A percentile compares a stretch with the other conserved stretches of the same genome.
Conservation (phyloP, 208 protist species). For the Sergeia podlipaevii region DNA sequence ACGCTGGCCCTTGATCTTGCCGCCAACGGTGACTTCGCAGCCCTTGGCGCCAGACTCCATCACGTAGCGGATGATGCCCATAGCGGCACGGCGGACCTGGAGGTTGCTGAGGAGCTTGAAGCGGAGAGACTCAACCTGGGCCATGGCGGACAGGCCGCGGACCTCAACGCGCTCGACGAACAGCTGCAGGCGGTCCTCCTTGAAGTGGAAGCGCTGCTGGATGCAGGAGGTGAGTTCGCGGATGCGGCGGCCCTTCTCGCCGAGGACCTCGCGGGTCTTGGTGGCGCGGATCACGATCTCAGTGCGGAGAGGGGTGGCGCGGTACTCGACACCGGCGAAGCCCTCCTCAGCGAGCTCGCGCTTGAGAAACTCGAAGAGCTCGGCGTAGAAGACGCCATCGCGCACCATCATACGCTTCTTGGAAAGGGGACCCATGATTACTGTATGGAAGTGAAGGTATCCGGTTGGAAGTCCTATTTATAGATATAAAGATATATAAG, state of each 20-base stretch:
- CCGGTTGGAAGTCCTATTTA: no score
- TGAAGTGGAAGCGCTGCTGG: conserved; percentile 98
- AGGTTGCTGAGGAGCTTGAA: conserved; percentile 98
- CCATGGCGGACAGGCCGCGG: conserved; percentile 98
- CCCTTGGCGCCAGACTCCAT: conserved; percentile 99
- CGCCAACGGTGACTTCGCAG: conserved; percentile 98
- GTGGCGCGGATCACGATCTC: conserved; percentile 99
- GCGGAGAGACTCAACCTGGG: conserved; percentile 98
- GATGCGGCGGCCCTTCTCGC: conserved; percentile 97
- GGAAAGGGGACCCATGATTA: conserved; percentile 70
- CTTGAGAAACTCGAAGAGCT: conserved; percentile 99
- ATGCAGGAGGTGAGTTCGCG: conserved; percentile 97
- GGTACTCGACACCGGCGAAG: conserved; percentile 96
- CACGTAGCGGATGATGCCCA: conserved; percentile 98
- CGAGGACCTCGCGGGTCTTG: conserved; percentile 95
- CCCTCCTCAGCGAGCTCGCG: conserved; percentile 98
- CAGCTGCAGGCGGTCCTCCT: conserved; percentile 94
- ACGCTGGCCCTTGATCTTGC: conserved; percentile 99
- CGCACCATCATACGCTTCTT: conserved; percentile 97
- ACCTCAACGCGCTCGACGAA: conserved; percentile 97
- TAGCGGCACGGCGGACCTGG: conserved; percentile 98
- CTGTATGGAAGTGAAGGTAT: neutral
- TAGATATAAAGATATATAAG: neutral
- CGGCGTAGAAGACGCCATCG: conserved; percentile 99
- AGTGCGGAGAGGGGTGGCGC: conserved; percentile 94